Evolutionary conservation across 1,139 yeast species (phyloP).

Genomic region (Wickerhamomyces sp.): DNA sequence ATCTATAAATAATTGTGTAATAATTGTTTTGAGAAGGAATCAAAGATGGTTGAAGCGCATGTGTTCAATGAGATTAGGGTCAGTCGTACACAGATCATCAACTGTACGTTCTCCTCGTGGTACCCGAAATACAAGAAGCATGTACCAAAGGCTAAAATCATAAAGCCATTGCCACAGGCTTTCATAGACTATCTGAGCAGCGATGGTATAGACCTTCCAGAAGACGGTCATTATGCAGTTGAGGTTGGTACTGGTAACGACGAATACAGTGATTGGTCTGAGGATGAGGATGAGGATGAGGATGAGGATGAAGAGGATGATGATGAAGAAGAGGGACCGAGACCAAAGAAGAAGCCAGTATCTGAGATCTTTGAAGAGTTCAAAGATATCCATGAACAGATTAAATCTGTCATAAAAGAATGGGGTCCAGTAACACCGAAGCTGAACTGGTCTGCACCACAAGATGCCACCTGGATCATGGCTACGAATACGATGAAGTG

Average conservation of each 20-base stretch:
- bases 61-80: constrained; percentile 35
- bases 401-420: constrained; percentile 39
- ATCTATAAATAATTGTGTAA: neutral
- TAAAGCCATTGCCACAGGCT: constrained; percentile 60
- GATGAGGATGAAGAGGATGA: constrained; percentile 17
- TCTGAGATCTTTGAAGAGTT: constrained; percentile 50
- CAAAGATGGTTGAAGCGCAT: constrained; percentile 9
- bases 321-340: neutral
- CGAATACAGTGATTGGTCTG: constrained; percentile 72
- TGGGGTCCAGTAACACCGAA: constrained; percentile 77
- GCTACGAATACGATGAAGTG: constrained; percentile 76
- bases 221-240: constrained; percentile 36
- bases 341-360: constrained; percentile 12
- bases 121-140: constrained; percentile 47
- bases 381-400: constrained; percentile 49
- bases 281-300: constrained; percentile 27
- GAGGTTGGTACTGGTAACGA: constrained; percentile 47
- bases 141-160: constrained; percentile 48
- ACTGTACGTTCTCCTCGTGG: constrained; percentile 78
- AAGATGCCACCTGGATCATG: constrained; percentile 90
- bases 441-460: constrained; percentile 95
- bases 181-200: constrained; percentile 68
- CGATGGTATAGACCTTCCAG: constrained; percentile 74
- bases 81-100: constrained; percentile 47
- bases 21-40: neutral